Base-by-base conservation (phyloP, 2,329 filamentous ascomycete genomes). In the Hymenoscyphus occultus region DNA sequence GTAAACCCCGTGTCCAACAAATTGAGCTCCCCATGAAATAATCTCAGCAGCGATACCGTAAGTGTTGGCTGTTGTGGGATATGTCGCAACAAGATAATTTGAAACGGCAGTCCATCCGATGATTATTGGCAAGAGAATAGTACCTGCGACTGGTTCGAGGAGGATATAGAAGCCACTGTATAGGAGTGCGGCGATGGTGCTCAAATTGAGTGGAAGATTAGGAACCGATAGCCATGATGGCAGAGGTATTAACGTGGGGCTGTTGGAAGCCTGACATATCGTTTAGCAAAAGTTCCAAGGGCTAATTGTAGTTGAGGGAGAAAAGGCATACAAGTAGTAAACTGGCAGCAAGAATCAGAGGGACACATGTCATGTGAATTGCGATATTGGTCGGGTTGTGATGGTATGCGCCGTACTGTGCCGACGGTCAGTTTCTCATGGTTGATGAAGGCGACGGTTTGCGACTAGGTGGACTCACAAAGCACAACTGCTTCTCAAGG, bases 121-220 rank as follows among this genome's bases (percentile, higher is more conserved):
- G 66, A 97, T 87, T 39, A 97, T 81, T 2, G 91, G 85, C 5
- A 91, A 88, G 54, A 97, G 81, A 35, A 91, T 80, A 12, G 86
- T 88, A 60, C 95, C 95, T 12, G 95, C 95, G 0, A 98, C 92
- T 0, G 95, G 95, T 76, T 99, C 95, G 74, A 99, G 89, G 28
- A 99, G 85, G 59, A 98, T 83, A 76, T 98, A 99, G 63, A 97
- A 85, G 1, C 84, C 84, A 45, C 90, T 85, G 78, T 95, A 97
- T 35, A 88, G 74, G 61, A 86, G 83, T 40, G 87, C 86, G 56
- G 80, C 79, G 63, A 90, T 84, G 13, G 86, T 92, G 68, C 85
- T 86, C 56, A 87, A 80, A 70, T 87, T 93, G 65, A 88, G 84
- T 16, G 84, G 82, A 67, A 89, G 84, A 73, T 90, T 87, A 35